Conservation (phyloP, 495 filamentous ascomycete species). For the Penicillium turbatum region DNA sequence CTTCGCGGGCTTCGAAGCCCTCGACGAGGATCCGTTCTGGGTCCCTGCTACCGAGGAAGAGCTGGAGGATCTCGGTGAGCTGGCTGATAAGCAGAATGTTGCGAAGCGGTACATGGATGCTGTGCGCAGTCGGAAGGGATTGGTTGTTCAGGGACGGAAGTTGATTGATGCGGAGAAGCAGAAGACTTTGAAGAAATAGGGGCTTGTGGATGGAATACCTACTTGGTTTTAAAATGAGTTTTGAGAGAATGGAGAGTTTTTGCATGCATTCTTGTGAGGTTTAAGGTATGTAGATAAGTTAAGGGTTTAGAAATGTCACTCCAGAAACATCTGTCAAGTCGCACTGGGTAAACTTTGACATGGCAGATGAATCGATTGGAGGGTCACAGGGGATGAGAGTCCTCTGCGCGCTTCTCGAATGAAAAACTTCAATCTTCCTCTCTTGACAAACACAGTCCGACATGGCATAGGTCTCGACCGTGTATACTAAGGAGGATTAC, state of each 20-base stretch:
- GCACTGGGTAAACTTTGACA: slow-evolving; percentile 10
- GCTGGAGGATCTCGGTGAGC: slow-evolving; percentile 90
- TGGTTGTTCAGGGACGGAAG: slow-evolving; percentile 75
- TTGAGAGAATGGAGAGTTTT: slow-evolving; percentile 3
- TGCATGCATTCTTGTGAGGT: background rate
- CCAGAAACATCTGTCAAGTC: slow-evolving; percentile 20
- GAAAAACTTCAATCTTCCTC: slow-evolving; percentile 42
- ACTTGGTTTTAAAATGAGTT: background rate
- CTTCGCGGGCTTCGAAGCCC: slow-evolving; percentile 85
- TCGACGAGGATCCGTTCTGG: slow-evolving; percentile 95
- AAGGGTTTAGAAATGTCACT: slow-evolving; percentile 21
- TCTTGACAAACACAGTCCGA: slow-evolving; percentile 51
- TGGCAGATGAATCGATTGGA: slow-evolving; percentile 22
- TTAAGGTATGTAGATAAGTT: background rate
- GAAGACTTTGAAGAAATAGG: slow-evolving; percentile 92
- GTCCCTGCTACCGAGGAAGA: slow-evolving; percentile 95
- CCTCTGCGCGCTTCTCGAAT: slow-evolving; percentile 16
- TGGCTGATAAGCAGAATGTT: slow-evolving; percentile 89
- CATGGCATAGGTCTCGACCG: slow-evolving; percentile 43
- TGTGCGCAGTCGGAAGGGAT: slow-evolving; percentile 77
- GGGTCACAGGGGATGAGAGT: slow-evolving; percentile 32
- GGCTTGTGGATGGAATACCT: background rate
- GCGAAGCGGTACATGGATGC: slow-evolving; percentile 93
- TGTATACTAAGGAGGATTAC: slow-evolving; percentile 49
- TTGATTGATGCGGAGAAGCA: slow-evolving; percentile 96